Evolutionary conservation across 2,329 filamentous ascomycete species (phyloP).

Genomic region (Fusarium humuli): DNA sequence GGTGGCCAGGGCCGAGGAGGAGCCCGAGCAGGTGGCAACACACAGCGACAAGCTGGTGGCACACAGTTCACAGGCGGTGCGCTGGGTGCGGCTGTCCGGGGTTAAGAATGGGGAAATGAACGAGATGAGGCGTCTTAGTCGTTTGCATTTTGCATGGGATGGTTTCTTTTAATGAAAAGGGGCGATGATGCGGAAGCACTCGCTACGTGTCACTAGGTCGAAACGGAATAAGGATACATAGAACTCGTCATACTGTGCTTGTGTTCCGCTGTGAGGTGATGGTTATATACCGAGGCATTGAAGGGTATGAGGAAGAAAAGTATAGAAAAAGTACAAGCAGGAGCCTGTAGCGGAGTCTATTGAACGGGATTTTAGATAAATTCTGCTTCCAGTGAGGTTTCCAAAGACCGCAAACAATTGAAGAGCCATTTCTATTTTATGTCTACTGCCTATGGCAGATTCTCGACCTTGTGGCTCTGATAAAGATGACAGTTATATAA

Average conservation of each 20-base stretch:
- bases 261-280: constrained; percentile 33
- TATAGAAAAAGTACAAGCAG: constrained; percentile 16
- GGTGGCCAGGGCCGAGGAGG: constrained; percentile 72
- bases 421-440: background rate
- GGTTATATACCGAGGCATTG: background rate
- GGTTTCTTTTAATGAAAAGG: constrained; percentile 52
- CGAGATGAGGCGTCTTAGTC: constrained; percentile 50
- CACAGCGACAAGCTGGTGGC: constrained; percentile 75
- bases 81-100: constrained; percentile 75
- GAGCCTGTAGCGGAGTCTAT: constrained; percentile 13
- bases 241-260: constrained; percentile 44
- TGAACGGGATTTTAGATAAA: constrained; percentile 1
- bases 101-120: constrained; percentile 55
- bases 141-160: constrained; percentile 53
- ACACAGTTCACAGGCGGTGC: constrained; percentile 87
- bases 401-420: background rate
- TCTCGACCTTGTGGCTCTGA: background rate
- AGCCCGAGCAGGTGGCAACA: constrained; percentile 66
- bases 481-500: background rate
- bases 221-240: constrained; percentile 50
- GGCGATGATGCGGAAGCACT: constrained; percentile 51
- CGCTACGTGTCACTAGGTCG: constrained; percentile 50
- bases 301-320: background rate
- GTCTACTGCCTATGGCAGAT: background rate
- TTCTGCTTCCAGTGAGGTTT: background rate